Evolutionary conservation across 2,329 filamentous ascomycete species (phyloP), one percentile per base, ranked within the genome.

Genomic region (Torrubiella hemipterigena): DNA sequence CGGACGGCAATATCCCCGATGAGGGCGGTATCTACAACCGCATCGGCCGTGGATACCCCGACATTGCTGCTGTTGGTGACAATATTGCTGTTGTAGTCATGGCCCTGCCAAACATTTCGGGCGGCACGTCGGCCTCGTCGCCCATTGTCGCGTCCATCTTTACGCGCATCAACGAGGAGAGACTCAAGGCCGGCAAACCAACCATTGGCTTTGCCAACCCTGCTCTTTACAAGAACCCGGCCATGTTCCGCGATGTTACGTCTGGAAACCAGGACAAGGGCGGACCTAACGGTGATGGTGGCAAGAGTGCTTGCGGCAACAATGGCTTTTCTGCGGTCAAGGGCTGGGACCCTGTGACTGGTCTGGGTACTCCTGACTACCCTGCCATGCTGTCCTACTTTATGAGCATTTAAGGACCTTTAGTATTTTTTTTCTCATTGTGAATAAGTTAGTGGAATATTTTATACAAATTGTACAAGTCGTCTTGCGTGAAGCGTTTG

Each of bases 11-110:
- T 2, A 38, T 61, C 9, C 61, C 54, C 36, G 59, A 60, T 26
- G 49, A 50, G 16, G 38, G 28, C 1, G 40, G 40, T 3, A 17
- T 42, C 16, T 38, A 59, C 6, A 66, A 58, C 39, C 66, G 65
- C 1, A 52, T 38, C 1, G 55, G 56, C 7, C 50, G 58, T 22
- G 56, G 46, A 3, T 59, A 56, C 31, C 57, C 57, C 1, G 58
- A 61, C 31, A 41, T 61, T 4, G 42, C 47, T 6, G 51, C 52
- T 5, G 55, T 73, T 29, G 57, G 69, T 3, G 48, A 65, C 18
- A 52, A 67, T 29, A 59, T 60, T 15, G 45, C 49, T 7, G 63
- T 63, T 34, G 2, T 66, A 52, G 22, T 28, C 15, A 10, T 23
- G 17, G 42, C 41, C 6, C 19, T 65, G 25, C 7, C 17, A 7